Evolutionary conservation across 148 eudicot species (phyloP), one percentile per base, ranked within the genome.

Genomic region (Beta vulgaris): DNA sequence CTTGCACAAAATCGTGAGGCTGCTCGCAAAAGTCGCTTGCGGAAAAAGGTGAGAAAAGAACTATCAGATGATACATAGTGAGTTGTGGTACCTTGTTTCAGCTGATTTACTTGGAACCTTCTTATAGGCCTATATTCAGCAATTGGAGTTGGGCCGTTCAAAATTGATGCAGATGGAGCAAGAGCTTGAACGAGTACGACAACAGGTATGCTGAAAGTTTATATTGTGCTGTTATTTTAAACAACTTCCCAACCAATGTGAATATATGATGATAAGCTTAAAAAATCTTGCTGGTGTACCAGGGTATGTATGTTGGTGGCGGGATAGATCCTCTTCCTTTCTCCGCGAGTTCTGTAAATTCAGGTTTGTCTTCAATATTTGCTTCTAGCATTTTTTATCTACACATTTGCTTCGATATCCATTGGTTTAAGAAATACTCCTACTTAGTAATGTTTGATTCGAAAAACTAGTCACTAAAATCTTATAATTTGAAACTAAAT

Each of bases 1-100:
- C 91, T 92, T 58, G 99, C 99, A 74, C 99, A 95, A 81, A 95
- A 95, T 72, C 97, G 99, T 59, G 97, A 95, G 82, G 99, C 99
- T 72, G 99, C 99, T 80, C 97, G 99, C 35, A 95, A 95, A 86
- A 90, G 99, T 74, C 97, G 99, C 66, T 78, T 92, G 72, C 82
- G 99, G 71, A 95, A 92, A 84, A 95, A 95, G 97, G 99, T 95
- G 71, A 37, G 79, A 48, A 72, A 53, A 35, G 57, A 63, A 43
- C 40, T 31, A 21, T 63, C 19, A 37, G 2, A 36, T 14, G 42
- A 23, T 57, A 53, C 13, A 65, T 26, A 49, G 37, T 39, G 29
- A 23, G 60, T n/a, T 66, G 26, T 12, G 2, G 71, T 60, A 37
- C 39, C 35, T 53, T n/a, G 40, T 62, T 69, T 36, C 69, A 59